Conservation (phyloP, 108 stramenopile species). For the Stephanodiscus triporus region DNA sequence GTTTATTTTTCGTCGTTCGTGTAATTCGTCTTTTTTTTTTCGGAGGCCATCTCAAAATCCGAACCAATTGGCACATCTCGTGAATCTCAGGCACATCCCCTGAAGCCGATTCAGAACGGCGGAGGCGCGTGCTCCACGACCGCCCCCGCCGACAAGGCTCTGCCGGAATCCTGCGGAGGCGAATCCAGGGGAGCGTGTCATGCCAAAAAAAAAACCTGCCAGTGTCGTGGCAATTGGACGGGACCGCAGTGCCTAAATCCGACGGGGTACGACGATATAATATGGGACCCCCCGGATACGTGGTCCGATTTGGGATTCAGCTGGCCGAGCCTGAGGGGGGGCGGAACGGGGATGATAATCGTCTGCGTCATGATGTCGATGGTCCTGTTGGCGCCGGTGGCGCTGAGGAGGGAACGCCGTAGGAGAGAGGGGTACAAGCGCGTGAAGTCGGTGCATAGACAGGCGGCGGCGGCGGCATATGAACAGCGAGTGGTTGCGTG, state of each 20-base stretch:
- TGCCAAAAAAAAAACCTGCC: constrained; percentile 54
- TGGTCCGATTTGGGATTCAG: constrained; percentile 76
- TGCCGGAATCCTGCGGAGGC: constrained; percentile 69
- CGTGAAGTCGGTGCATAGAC: constrained; percentile 2
- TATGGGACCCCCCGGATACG: constrained; percentile 75
- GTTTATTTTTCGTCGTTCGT: neutral
- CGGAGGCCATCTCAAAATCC: constrained; percentile 1
- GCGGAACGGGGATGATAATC: constrained; percentile 1
- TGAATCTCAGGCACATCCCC: constrained; percentile 49
- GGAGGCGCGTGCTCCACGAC: constrained; percentile 62
- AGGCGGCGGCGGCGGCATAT: neutral
- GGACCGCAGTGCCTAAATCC: constrained; percentile 85
- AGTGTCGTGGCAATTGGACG: constrained; percentile 76
- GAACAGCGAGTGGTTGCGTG: neutral
- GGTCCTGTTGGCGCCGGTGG: constrained; percentile 21
- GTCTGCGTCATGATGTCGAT: constrained; percentile 4
- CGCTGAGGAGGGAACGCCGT: constrained; percentile 22
- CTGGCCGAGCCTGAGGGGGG: constrained; percentile 28
- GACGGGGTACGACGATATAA: constrained; percentile 63
- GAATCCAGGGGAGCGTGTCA: constrained; percentile 60
- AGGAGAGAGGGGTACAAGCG: constrained; percentile 12
- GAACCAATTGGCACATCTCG: neutral
- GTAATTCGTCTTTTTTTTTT: neutral
- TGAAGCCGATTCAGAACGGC: constrained; percentile 77
- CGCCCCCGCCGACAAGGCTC: constrained; percentile 25